Conservation (phyloP, 495 filamentous ascomycete genomes). For the Terfezia claveryi region DNA sequence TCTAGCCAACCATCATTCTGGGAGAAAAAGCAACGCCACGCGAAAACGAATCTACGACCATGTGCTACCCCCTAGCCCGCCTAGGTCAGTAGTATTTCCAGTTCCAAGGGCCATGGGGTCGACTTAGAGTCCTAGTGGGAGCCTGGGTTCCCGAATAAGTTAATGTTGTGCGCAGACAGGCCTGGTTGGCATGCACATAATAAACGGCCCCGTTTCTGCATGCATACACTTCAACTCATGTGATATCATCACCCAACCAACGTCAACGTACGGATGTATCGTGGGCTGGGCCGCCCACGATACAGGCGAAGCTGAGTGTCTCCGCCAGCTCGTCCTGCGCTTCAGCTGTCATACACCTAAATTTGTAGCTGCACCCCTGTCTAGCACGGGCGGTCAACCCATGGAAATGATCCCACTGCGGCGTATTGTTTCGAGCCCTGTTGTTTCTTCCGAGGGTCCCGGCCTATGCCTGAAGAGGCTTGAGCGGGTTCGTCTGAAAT, state of each 20-base stretch:
- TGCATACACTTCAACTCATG: constrained; percentile 17
- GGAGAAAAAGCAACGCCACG: background rate
- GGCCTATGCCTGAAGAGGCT: background rate
- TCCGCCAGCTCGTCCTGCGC: constrained; percentile 11
- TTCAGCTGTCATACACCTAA: constrained; percentile 15
- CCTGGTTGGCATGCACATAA: constrained; percentile 10
- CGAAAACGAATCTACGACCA: background rate
- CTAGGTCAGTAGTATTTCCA: too few species aligned
- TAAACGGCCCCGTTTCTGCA: constrained; percentile 16
- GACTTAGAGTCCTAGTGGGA: background rate
- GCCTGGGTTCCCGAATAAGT: background rate
- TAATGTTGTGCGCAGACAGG: background rate
- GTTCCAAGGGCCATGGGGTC: too few species aligned
- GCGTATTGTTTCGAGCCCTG: too few species aligned
- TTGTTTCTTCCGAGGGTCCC: too few species aligned
- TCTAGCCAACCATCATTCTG: background rate
- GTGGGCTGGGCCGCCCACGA: too few species aligned
- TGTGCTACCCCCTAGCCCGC: too few species aligned
- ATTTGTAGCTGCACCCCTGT: constrained; percentile 12
- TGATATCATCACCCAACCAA: constrained; percentile 9
- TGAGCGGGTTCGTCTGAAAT: constrained; percentile 11
- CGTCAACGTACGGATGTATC: background rate
- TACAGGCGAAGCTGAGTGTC: background rate
- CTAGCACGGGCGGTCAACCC: constrained; percentile 1
- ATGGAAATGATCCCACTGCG: constrained; percentile 16